Evolutionary conservation across 1,284 basidiomycete genomes (phyloP).

Genomic region (Sporisorium iseilematis-ciliati): DNA sequence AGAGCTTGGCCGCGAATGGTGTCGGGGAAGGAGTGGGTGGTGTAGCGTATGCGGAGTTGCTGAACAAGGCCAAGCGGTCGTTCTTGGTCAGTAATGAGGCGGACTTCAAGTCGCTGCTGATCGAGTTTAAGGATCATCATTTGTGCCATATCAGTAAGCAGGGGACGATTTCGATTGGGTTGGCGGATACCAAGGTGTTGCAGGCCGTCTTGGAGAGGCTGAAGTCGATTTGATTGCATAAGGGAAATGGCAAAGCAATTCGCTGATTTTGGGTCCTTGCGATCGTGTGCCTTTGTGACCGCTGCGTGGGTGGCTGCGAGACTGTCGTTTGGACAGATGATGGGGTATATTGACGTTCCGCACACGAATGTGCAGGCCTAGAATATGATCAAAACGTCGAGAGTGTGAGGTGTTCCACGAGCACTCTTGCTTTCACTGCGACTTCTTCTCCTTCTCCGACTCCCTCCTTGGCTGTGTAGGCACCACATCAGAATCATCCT

Average conservation of each 20-base stretch:
- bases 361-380: not conserved
- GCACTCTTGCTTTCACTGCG: conserved; percentile 4
- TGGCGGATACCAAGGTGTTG: conserved; percentile 22
- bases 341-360: conserved; percentile 19
- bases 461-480: not conserved
- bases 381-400: not conserved
- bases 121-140: conserved; percentile 60
- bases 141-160: conserved; percentile 37
- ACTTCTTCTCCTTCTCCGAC: conserved; percentile 20
- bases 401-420: too few species aligned
- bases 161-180: conserved; percentile 31
- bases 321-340: too few species aligned
- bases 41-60: conserved; percentile 40
- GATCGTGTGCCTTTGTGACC: not conserved
- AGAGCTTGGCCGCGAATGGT: conserved; percentile 3
- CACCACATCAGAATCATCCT: conserved; percentile 49
- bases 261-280: not conserved
- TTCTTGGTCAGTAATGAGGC: conserved; percentile 54
- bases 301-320: not conserved
- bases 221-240: conserved; percentile 23
- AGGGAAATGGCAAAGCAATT: not conserved
- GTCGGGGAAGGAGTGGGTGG: conserved; percentile 6
- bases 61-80: conserved; percentile 44
- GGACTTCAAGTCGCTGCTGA: conserved; percentile 49
- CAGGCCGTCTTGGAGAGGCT: conserved; percentile 30